Evolutionary conservation across 1,284 basidiomycete genomes (phyloP).

Genomic region (Ustilago xerochloae): DNA sequence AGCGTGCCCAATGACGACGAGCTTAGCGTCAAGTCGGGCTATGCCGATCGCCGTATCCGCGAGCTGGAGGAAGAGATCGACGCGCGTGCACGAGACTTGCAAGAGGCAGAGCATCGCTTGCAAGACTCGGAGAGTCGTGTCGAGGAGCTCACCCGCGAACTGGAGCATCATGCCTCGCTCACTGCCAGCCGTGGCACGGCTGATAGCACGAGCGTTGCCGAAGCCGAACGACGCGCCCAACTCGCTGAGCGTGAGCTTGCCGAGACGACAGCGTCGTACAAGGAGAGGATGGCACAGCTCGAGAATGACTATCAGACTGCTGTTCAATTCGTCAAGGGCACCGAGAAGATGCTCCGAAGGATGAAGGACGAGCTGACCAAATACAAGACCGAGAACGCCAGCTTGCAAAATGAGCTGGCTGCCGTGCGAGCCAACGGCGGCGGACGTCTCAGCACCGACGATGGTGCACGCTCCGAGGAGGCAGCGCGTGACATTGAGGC

Average conservation of each 20-base stretch:
- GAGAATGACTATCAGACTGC: constrained; percentile 95
- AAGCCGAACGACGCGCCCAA: constrained; percentile 75
- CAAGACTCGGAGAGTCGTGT: constrained; percentile 61
- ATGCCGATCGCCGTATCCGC: constrained; percentile 56
- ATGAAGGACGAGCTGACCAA: constrained; percentile 77
- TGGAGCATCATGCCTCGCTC: constrained; percentile 58
- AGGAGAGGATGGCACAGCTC: constrained; percentile 73
- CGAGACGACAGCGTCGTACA: constrained; percentile 63
- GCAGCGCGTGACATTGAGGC: constrained; percentile 60
- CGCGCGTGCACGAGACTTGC: constrained; percentile 49
- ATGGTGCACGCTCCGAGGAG: constrained; percentile 48
- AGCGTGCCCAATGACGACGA: constrained; percentile 64
- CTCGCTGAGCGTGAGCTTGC: constrained; percentile 63
- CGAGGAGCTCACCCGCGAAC: constrained; percentile 60
- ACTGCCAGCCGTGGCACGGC: constrained; percentile 75
- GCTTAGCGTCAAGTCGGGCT: constrained; percentile 56
- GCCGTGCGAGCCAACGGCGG: constrained; percentile 22
- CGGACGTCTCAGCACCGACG: constrained; percentile 32
- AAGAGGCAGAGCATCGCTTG: constrained; percentile 61
- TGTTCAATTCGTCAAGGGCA: constrained; percentile 83
- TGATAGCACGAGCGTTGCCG: constrained; percentile 79
- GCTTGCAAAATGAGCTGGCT: constrained; percentile 52
- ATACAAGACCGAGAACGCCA: constrained; percentile 65
- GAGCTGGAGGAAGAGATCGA: constrained; percentile 66
- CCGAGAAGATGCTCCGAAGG: constrained; percentile 97